Percentiles rank a stretch among this genome's conserved stretches.
Evolutionary conservation across 768 basidiomycete genomes (phyloP).

Genomic region (Tylopilus felleus): DNA sequence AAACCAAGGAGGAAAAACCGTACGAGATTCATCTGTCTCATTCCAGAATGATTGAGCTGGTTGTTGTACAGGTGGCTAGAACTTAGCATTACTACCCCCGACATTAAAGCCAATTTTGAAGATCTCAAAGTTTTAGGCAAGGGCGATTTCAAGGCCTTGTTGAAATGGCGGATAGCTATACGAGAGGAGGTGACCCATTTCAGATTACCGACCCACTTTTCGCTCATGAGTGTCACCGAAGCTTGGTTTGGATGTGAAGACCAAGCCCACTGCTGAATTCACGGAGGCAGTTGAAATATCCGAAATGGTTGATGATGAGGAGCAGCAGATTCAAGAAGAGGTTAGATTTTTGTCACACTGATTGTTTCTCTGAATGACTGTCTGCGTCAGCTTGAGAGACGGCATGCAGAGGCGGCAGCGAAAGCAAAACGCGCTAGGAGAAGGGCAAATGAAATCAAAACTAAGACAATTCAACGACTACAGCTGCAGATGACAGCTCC

Average conservation of each 20-base stretch:
- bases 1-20: constrained; percentile 82
- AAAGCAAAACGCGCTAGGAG: constrained; percentile 78
- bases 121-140: constrained; percentile 98
- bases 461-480: constrained; percentile 87
- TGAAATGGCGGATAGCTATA: constrained; percentile 87
- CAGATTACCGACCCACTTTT: neutral
- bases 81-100: constrained; percentile 67
- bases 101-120: constrained; percentile 77
- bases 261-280: constrained; percentile 66
- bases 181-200: constrained; percentile 70
- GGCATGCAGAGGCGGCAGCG: constrained; percentile 72
- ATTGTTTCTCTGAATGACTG: constrained; percentile 2
- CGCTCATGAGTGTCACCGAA: constrained; percentile 28
- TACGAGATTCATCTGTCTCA: constrained; percentile 32
- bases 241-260: constrained; percentile 84
- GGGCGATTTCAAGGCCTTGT: constrained; percentile 89
- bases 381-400: constrained; percentile 65
- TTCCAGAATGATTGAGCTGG: constrained; percentile 4
- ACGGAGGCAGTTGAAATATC: constrained; percentile 68
- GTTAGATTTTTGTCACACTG: constrained; percentile 36
- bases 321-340: constrained; percentile 86
- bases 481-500: constrained; percentile 98
- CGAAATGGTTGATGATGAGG: constrained; percentile 80
- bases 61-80: constrained; percentile 60
- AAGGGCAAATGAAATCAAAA: constrained; percentile 83